Evolutionary conservation across 1,139 yeast genomes (phyloP).

Genomic region (Geotrichum bryndzae): DNA sequence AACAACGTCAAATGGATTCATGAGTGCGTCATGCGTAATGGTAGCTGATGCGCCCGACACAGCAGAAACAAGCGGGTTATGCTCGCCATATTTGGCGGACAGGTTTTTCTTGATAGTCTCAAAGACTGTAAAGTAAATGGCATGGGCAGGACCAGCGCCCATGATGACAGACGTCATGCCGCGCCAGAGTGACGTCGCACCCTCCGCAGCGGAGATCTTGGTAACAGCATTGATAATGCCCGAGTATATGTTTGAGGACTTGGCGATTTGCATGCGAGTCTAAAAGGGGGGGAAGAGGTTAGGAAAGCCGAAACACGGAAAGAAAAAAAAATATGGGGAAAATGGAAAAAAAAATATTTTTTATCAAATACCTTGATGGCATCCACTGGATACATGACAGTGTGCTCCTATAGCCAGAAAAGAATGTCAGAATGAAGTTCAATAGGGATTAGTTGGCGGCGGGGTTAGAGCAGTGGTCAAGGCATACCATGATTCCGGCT

Average conservation of each 20-base stretch:
- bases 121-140: constrained; percentile 95
- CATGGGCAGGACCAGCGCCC: constrained; percentile 99
- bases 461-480: background rate
- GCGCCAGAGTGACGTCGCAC: constrained; percentile 84
- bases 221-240: constrained; percentile 59
- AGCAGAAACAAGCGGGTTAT: constrained; percentile 61
- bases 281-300: background rate
- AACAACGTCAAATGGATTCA: constrained; percentile 96
- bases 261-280: constrained; percentile 87
- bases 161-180: constrained; percentile 89
- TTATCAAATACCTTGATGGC: constrained; percentile 33
- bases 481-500: constrained; percentile 70
- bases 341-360: too few species aligned
- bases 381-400: constrained; percentile 84
- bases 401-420: constrained; percentile 43
- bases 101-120: constrained; percentile 69
- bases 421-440: background rate
- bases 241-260: constrained; percentile 37
- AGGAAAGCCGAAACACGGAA: background rate
- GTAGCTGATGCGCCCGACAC: constrained; percentile 96
- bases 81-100: constrained; percentile 39
- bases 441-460: background rate
- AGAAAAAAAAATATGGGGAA: background rate
- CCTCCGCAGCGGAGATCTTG: constrained; percentile 79
- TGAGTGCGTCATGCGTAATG: constrained; percentile 83